Evolutionary conservation across 257 asterid genomes (phyloP), one percentile per base, ranked within the genome.

Genomic region (Apocynum venetum): DNA sequence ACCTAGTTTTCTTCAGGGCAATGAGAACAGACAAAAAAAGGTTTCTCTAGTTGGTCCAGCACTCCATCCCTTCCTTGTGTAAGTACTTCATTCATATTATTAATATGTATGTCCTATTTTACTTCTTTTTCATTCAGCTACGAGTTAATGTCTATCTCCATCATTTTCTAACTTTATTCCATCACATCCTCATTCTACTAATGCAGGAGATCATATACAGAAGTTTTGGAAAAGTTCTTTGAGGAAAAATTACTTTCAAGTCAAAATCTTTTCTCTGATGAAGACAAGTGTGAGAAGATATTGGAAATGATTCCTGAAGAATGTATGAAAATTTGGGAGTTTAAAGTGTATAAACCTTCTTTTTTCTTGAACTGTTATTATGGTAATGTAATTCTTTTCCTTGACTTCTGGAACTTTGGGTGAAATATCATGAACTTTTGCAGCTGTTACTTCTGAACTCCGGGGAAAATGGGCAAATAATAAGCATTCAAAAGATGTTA

Each of bases 241-340:
- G 96, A 92, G 87, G 90, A 84, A 59, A 84, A 86, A 79, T 82
- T 78, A 60, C 80, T 94, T 83, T 63, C 76, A 31, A 88, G 84
- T 73, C 98, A 92, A 87, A 86, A 87, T 60, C 88, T 91, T 78
- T 86, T 94, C 85, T 85, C 88, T 6, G 85, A 82, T 47, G 92
- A 87, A 85, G 90, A 88, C 72, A 90, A 87, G 87, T 95, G 85
- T 57, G 96, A 89, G 86, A 91, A 82, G 92, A 94, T 94, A 83
- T 83, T 93, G 83, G 91, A 83, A 79, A 91, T 91, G 97, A 87
- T 95, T 87, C 98, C 96, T 53, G 97, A 95, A 79, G 97, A 91
- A 84, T 88, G 98, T 91, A 90, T 77, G 94, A 35, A 55, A 44
- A 40, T 47, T 56, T 68, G 64, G 43, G 81, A 78, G n/a, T 55